Evolutionary conservation across 2,329 filamentous ascomycete genomes (phyloP), one percentile per base, ranked within the genome.

Genomic region (Fusarium sp.): DNA sequence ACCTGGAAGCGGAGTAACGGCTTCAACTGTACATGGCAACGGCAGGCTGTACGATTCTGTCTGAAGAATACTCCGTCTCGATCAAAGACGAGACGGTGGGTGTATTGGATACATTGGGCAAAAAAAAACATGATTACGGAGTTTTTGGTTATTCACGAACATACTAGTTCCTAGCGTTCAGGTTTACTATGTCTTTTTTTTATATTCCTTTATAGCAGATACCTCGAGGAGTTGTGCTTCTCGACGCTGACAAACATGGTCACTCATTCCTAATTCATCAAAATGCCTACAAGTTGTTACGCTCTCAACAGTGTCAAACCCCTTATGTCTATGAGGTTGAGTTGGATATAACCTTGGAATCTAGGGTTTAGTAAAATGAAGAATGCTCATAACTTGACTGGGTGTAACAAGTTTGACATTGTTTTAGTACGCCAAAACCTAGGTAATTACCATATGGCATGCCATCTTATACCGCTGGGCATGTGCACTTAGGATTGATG

Each of bases 101-200:
- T 75, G 68, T 76, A 77, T 70, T 75, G 73, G 74, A 70, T 75
- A 71, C 71, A 73, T 77, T 76, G 73, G 76, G 67, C 71, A 70
- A 48, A 78, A 48, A 78, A 77, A 78, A 79, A 41, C 64, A 70
- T 76, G 62, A 69, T 73, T 70, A 43, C 41, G 77, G 77, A 78
- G 77, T 79, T 77, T 54, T 45, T 65, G 70, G 77, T 65, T 70
- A 64, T 62, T 74, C 52, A 72, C 68, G 70, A 66, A 72, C 64
- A 79, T 66, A 72, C 63, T 68, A 70, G 67, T 77, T 72, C 74
- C 74, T 72, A 79, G 77, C 77, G 76, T 79, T 71, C 54, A 62
- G 69, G 63, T 71, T 76, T 61, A 68, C 69, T 54, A 34, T 71
- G 64, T 69, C 56, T 66, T 37, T 27, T 58, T 18, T n/a, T 27